phyloP scores from a whole-genome alignment of 2,329 filamentous ascomycete species.

The Aureobasidium mangrovei region DNA sequence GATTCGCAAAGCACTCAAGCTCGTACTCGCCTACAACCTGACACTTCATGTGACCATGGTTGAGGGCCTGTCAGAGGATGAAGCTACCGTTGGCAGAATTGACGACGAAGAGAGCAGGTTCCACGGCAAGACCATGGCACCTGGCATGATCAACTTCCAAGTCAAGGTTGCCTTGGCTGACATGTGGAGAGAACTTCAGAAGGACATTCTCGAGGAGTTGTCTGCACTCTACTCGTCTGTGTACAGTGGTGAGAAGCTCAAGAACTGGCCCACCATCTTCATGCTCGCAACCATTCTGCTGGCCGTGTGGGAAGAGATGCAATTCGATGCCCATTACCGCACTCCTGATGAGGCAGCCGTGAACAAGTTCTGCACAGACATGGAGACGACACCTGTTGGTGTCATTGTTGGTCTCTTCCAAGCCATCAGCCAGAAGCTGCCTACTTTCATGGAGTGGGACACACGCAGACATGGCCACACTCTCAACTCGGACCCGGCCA shows the following conservation, averaged over 20 bases:
- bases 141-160: slow-evolving; percentile 99
- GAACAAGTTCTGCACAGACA: slow-evolving; percentile 90
- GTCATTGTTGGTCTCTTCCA: slow-evolving; percentile 96
- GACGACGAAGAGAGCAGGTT: slow-evolving; percentile 79
- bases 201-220: slow-evolving; percentile 90
- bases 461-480: slow-evolving; percentile 83
- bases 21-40: slow-evolving; percentile 90
- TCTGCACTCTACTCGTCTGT: slow-evolving; percentile 92
- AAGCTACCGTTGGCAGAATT: slow-evolving; percentile 70
- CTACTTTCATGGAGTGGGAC: slow-evolving; percentile 89
- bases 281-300: slow-evolving; percentile 89
- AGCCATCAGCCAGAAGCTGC: slow-evolving; percentile 93
- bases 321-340: slow-evolving; percentile 96
- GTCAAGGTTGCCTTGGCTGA: slow-evolving; percentile 95
- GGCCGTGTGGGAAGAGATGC: slow-evolving; percentile 96
- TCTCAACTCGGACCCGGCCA: slow-evolving; percentile 80
- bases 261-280: slow-evolving; percentile 99
- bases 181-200: slow-evolving; percentile 96
- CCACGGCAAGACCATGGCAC: slow-evolving; percentile 81
- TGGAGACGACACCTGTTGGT: slow-evolving; percentile 92
- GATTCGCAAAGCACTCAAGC: slow-evolving; percentile 89
- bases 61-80: slow-evolving; percentile 76
- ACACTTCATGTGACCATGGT: slow-evolving; percentile 93
- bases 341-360: slow-evolving; percentile 76
- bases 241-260: slow-evolving; percentile 92